Base-by-base conservation (phyloP, 1,284 basidiomycete genomes). In the Sporisorium sorghi region DNA sequence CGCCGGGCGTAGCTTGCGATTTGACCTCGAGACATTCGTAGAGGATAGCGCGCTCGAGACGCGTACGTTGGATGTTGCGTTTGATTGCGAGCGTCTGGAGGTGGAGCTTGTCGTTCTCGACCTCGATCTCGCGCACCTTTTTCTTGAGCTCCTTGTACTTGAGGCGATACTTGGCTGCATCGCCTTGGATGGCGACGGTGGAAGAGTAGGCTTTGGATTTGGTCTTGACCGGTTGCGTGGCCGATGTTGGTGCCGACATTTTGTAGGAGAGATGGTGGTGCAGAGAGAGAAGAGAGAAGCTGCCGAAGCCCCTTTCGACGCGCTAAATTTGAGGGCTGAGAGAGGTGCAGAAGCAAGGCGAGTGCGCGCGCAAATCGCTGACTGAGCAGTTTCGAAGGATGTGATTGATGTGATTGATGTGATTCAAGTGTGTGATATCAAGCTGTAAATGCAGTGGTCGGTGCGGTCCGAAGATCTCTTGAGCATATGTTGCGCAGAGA, bases 141-240 rank as follows among this genome's bases (percentile, higher is more conserved):
- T 89, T 89, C 85, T 93, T 94, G 75, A 95, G 87, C 68, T 95
- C 93, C 85, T 90, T 92, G 87, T 94, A 94, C 86, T 95, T 95
- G 80, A 88, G 88, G 67, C 92, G 90, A 85, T 95, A 95, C 86
- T 93, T 94, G 82, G 89, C 89, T 82, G 94, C 93, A 84, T 95
- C 93, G 26, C 79, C 78, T 54, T 81, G 79, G 15, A 82, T 77
- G 32, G 81, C 81, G n/a, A 82, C 74, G n/a, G 72, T 76, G 15
- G 81, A 81, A 4, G 73, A 66, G 66, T 82, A 82, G 23, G 81
- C 81, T 47, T 81, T 81, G 55, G 80, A 82, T 62, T 81, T 81
- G 63, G 77, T 75, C 61, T 79, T 80, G 58, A 76, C 68, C 42
- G 73, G 68, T 39, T 65, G 69, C 12, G 73, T 72, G 12, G 67